Percentiles rank a stretch among this genome's conserved stretches.
Evolutionary conservation across 1,284 basidiomycete genomes (phyloP).

Genomic region (Porodaedalea pini): DNA sequence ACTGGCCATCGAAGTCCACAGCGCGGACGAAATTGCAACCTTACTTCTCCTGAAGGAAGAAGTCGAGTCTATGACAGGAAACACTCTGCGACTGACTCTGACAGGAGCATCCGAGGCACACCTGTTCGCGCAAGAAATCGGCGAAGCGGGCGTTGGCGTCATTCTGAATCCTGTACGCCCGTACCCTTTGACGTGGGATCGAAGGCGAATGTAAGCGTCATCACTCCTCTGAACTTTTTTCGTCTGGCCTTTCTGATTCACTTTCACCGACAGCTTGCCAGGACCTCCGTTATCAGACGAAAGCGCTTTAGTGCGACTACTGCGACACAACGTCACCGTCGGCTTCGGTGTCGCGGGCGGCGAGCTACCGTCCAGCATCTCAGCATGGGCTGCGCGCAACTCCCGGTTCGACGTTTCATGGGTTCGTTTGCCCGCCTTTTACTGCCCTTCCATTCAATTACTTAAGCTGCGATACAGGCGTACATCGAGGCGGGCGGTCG

Average conservation of each 20-base stretch:
- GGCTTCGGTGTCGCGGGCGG: conserved; percentile 42
- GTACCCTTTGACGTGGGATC: conserved; percentile 67
- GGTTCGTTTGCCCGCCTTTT: conserved; percentile 29
- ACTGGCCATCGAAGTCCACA: conserved; percentile 64
- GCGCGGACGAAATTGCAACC: conserved; percentile 72
- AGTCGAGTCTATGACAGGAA: conserved; percentile 57
- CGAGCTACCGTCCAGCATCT: conserved; percentile 35
- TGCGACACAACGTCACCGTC: conserved; percentile 41
- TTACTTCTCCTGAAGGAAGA: conserved; percentile 72
- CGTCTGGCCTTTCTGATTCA: neutral
- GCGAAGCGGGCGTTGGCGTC: conserved; percentile 64
- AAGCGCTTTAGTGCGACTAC: conserved; percentile 36
- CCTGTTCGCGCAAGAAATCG: conserved; percentile 71
- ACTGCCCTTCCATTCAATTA: neutral
- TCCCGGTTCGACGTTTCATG: conserved; percentile 47
- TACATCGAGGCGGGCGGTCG: conserved; percentile 23
- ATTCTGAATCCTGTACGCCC: conserved; percentile 60
- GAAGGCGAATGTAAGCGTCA: conserved; percentile 51
- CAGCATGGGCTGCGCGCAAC: conserved; percentile 28
- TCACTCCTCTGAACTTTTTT: neutral
- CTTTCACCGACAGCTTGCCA: conserved; percentile 31
- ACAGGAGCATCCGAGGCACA: conserved; percentile 74
- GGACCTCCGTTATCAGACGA: conserved; percentile 43
- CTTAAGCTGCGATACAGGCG: conserved; percentile 4
- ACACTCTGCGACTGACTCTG: conserved; percentile 60